phyloP scores from a whole-genome alignment of 139 green algal species.

The Chlamydomonas asymmetrica region DNA sequence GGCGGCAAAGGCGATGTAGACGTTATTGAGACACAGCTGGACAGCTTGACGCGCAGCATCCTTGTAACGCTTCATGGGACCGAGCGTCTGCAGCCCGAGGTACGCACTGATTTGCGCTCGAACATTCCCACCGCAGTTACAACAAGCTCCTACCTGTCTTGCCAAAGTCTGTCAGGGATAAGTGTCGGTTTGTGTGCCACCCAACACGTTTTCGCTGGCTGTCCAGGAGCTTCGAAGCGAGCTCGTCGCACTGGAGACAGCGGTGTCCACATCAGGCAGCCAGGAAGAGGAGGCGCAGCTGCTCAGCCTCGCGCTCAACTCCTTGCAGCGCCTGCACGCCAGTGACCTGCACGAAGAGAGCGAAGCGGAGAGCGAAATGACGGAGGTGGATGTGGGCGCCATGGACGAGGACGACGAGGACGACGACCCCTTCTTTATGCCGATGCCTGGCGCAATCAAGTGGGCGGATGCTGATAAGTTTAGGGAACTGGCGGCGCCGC shows the following conservation, averaged over 20 bases:
- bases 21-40: slow-evolving; percentile 23
- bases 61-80: slow-evolving; percentile 20
- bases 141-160: background rate
- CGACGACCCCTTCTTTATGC: slow-evolving; percentile 55
- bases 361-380: slow-evolving; percentile 5
- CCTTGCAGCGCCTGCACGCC: slow-evolving; percentile 34
- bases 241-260: background rate
- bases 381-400: background rate
- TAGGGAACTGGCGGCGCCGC: slow-evolving; percentile 37
- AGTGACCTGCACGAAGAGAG: background rate
- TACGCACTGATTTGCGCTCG: background rate
- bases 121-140: background rate
- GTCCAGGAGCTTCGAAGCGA: background rate
- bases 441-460: slow-evolving; percentile 39
- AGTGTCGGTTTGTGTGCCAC: background rate
- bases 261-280: background rate
- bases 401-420: slow-evolving; percentile 30
- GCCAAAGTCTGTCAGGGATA: background rate
- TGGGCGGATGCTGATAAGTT: slow-evolving; percentile 45
- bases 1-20: slow-evolving; percentile 8
- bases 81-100: slow-evolving; percentile 5
- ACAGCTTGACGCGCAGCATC: slow-evolving; percentile 32
- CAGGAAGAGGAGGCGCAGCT: slow-evolving; percentile 1
- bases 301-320: slow-evolving; percentile 27
- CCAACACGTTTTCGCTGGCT: background rate